These are phyloP conservation scores for Hygrophorus russula DNA, from an alignment of 768 basidiomycete species.

Conservation along the genomic window DNA sequence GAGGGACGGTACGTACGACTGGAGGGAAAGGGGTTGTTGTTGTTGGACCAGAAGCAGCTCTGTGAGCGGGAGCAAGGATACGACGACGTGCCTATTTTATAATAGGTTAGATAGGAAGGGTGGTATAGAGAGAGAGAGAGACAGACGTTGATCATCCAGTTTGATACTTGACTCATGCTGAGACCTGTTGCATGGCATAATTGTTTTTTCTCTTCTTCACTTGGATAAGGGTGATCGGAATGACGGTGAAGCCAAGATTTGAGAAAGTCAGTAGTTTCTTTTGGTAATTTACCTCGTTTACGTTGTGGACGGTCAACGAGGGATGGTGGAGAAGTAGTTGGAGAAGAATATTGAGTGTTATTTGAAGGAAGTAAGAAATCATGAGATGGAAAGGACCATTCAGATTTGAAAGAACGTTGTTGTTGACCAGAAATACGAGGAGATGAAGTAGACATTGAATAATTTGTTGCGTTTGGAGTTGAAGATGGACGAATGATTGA, in stretches of 20 bases:
- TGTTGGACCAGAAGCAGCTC: conserved; percentile 64
- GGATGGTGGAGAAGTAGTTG: conserved; percentile 33
- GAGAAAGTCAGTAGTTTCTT: conserved; percentile 83
- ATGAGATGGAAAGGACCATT: conserved; percentile 57
- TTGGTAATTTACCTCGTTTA: conserved; percentile 81
- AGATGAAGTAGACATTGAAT: conserved; percentile 57
- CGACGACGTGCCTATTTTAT: conserved; percentile 58
- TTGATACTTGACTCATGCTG: conserved; percentile 84
- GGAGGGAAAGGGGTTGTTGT: conserved; percentile 67
- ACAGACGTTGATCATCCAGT: conserved; percentile 85
- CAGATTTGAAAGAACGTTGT: conserved; percentile 40
- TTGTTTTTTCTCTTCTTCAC: conserved; percentile 86
- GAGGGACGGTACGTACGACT: conserved; percentile 31
- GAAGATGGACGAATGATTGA: conserved; percentile 57
- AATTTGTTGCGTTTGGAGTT: conserved; percentile 43
- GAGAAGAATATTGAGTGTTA: conserved; percentile 25
- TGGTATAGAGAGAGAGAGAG: conserved; percentile 5
- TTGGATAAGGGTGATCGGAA: conserved; percentile 82
- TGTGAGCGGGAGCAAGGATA: conserved; percentile 74
- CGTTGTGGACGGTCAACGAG: conserved; percentile 70
- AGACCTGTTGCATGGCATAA: conserved; percentile 77
- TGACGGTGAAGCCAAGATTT: conserved; percentile 85
- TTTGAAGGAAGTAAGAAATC: conserved; percentile 44
- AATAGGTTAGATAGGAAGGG: conserved; percentile 10
- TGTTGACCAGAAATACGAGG: conserved; percentile 64